A percentile compares a stretch with the other conserved stretches of the same genome.
Evolutionary conservation across 305 asterid genomes (phyloP).

Genomic region (Fraxinus platypoda): DNA sequence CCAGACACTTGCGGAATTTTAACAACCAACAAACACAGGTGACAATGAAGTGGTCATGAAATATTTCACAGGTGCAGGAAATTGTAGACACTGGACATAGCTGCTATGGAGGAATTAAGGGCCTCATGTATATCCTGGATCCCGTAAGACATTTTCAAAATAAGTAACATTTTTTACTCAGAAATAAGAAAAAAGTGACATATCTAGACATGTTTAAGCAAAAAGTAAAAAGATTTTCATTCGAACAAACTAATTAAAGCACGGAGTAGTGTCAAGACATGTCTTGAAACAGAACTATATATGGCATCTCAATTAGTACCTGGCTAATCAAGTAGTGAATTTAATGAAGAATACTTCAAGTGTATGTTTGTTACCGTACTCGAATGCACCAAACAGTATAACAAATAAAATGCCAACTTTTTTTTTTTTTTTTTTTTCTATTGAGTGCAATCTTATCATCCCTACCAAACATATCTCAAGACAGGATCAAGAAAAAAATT

Average conservation of each 20-base stretch:
- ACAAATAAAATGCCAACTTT: background rate
- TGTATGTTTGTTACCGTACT: background rate
- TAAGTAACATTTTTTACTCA: background rate
- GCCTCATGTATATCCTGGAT: slow-evolving; percentile 72
- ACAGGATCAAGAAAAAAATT: background rate
- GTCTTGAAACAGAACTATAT: background rate
- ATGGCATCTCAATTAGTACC: background rate
- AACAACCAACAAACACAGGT: background rate
- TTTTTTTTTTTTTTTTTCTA: too few relatives aligned
- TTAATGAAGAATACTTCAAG: background rate
- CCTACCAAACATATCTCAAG: background rate
- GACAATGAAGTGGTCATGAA: background rate
- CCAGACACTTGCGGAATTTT: too few relatives aligned
- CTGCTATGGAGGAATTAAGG: slow-evolving; percentile 91
- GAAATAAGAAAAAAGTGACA: background rate
- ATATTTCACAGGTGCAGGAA: slow-evolving; percentile 55
- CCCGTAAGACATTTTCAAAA: slow-evolving; percentile 40
- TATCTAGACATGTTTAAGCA: background rate
- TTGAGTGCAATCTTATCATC: background rate
- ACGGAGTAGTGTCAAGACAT: background rate
- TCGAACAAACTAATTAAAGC: background rate
- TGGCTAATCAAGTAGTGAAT: background rate
- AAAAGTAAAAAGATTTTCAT: background rate
- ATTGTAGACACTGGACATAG: slow-evolving; percentile 93
- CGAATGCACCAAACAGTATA: background rate